Percentiles rank a stretch among this genome's conserved stretches.
phyloP scores from a whole-genome alignment of 768 basidiomycete genomes.

The Termitomyces sp. region DNA sequence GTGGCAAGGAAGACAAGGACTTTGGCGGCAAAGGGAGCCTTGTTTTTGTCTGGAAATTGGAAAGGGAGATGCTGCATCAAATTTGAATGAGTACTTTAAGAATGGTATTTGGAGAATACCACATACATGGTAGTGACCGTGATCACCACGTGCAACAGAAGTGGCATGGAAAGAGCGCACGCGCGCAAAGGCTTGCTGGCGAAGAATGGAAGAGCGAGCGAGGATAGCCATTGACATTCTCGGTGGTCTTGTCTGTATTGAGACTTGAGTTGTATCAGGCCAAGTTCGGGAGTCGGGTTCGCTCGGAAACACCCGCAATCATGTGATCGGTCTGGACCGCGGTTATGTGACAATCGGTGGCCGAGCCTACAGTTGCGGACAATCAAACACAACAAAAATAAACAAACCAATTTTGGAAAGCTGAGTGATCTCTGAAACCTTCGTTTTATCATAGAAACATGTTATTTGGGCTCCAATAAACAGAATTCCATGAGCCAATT shows the following conservation, averaged over 20 bases:
- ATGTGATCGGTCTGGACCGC: too few species aligned
- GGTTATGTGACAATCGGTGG: too few species aligned
- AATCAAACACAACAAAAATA: too few species aligned
- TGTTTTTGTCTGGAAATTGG: conserved; percentile 48
- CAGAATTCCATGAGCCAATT: too few species aligned
- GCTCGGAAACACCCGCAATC: conserved; percentile 11
- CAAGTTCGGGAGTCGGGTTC: conserved; percentile 15
- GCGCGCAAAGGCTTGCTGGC: conserved; percentile 33
- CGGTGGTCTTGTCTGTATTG: not conserved
- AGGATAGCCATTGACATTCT: conserved; percentile 39
- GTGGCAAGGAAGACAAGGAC: conserved; percentile 39
- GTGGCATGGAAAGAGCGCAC: conserved; percentile 37
- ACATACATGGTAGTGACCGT: conserved; percentile 58
- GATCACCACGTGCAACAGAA: conserved; percentile 39
- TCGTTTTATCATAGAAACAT: too few species aligned
- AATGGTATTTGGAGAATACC: conserved; percentile 6
- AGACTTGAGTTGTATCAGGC: not conserved
- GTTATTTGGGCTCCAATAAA: too few species aligned
- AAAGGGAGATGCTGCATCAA: conserved; percentile 52
- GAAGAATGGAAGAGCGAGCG: conserved; percentile 35
- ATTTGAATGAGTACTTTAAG: conserved; percentile 2
- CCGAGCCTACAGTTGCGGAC: too few species aligned
- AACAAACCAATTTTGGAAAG: too few species aligned
- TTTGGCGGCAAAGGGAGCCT: conserved; percentile 46
- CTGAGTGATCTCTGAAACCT: too few species aligned